phyloP scores from a whole-genome alignment of 129 eudicot genomes.

The Helichrysum umbraculigerum region DNA sequence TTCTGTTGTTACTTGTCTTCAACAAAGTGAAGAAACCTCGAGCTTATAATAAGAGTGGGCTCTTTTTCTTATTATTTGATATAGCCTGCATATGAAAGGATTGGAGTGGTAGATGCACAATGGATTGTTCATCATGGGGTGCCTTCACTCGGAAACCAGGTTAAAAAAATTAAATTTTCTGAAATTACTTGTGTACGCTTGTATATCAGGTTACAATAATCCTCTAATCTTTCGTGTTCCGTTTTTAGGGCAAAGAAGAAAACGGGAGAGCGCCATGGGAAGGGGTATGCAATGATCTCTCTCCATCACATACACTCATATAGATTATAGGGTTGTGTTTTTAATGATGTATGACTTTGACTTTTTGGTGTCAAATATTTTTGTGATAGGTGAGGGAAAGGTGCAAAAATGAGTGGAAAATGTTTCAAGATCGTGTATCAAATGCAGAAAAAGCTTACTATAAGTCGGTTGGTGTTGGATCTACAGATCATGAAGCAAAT shows the following conservation, averaged over 20 bases:
- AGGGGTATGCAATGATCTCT: slow-evolving; percentile 58
- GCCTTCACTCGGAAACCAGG: slow-evolving; percentile 92
- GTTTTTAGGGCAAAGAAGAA: slow-evolving; percentile 47
- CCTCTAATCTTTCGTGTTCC: slow-evolving; percentile 11
- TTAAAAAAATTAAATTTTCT: slow-evolving; percentile 28
- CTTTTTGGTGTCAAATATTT: slow-evolving; percentile 14
- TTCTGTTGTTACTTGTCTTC: no score
- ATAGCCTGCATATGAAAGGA: slow-evolving; percentile 85
- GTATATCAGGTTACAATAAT: neutral
- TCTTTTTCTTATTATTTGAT: slow-evolving; percentile 9
- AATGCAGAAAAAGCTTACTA: slow-evolving; percentile 62
- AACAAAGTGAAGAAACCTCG: neutral
- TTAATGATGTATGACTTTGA: neutral
- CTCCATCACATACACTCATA: neutral
- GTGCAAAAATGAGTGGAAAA: slow-evolving; percentile 71
- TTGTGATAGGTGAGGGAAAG: slow-evolving; percentile 67
- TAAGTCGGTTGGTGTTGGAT: slow-evolving; percentile 48
- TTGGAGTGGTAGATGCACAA: slow-evolving; percentile 97
- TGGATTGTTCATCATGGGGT: slow-evolving; percentile 84
- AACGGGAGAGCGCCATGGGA: slow-evolving; percentile 58
- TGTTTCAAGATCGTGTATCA: slow-evolving; percentile 53
- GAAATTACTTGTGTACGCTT: slow-evolving; percentile 8
- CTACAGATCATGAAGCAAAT: slow-evolving; percentile 37
- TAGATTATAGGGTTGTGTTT: neutral
- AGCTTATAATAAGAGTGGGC: slow-evolving; percentile 15